A percentile compares a stretch with the other conserved stretches of the same genome.
Evolutionary conservation across 2,329 filamentous ascomycete species (phyloP).

Genomic region (Cucurbitaria berberidis): DNA sequence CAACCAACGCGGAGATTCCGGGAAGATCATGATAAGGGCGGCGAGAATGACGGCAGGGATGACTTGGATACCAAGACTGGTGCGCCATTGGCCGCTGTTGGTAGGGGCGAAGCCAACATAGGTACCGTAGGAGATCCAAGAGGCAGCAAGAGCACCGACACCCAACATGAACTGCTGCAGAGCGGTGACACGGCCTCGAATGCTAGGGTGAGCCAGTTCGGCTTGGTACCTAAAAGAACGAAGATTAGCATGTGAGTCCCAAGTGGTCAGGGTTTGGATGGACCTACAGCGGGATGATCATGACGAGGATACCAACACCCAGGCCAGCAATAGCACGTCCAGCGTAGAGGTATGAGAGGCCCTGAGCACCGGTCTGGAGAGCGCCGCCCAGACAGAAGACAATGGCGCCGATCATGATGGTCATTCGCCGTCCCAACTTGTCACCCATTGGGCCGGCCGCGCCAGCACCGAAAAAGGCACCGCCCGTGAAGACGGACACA

Average conservation of each 20-base stretch:
- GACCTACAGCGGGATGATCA: slow-evolving; percentile 71
- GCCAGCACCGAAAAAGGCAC: slow-evolving; percentile 73
- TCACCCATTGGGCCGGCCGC: slow-evolving; percentile 70
- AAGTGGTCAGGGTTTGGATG: not conserved
- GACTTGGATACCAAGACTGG: slow-evolving; percentile 73
- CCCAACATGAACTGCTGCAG: slow-evolving; percentile 86
- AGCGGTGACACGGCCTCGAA: slow-evolving; percentile 75
- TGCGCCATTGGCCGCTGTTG: slow-evolving; percentile 64
- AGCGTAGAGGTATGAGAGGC: slow-evolving; percentile 68
- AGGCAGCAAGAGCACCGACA: slow-evolving; percentile 73
- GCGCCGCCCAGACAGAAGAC: slow-evolving; percentile 75
- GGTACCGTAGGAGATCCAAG: slow-evolving; percentile 75
- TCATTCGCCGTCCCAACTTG: slow-evolving; percentile 70
- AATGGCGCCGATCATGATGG: slow-evolving; percentile 73
- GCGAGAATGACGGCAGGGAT: slow-evolving; percentile 70
- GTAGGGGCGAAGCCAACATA: slow-evolving; percentile 58
- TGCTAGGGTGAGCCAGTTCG: slow-evolving; percentile 78
- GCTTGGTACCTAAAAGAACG: slow-evolving; percentile 58
- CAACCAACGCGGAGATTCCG: slow-evolving; percentile 72
- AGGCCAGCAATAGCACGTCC: slow-evolving; percentile 73
- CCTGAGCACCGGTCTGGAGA: slow-evolving; percentile 72
- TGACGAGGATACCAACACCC: slow-evolving; percentile 66
- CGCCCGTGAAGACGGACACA: slow-evolving; percentile 77
- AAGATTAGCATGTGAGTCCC: not conserved
- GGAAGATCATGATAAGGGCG: slow-evolving; percentile 72